Evolutionary conservation across 768 basidiomycete genomes (phyloP).

Genomic region (Leccinum pellstonianum): DNA sequence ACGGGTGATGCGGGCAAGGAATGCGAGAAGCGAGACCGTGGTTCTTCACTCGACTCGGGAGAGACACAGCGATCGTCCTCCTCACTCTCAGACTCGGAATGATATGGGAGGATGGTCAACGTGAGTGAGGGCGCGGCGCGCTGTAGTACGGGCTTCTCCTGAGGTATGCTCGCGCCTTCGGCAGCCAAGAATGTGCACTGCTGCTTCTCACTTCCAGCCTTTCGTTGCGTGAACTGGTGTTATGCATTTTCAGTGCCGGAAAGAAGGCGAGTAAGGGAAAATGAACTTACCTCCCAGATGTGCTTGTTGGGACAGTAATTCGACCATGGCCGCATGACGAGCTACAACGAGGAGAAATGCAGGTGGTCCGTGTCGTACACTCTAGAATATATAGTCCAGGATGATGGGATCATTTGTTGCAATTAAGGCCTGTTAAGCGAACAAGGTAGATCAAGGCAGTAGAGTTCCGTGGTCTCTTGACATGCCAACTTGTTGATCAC

Average conservation of each 20-base stretch:
- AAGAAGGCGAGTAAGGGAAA: background rate
- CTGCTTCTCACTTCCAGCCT: slow-evolving; percentile 1
- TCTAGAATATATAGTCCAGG: background rate
- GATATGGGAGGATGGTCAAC: slow-evolving; percentile 1
- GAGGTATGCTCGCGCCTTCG: slow-evolving; percentile 18
- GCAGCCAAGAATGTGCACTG: slow-evolving; percentile 16
- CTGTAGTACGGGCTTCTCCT: slow-evolving; percentile 10
- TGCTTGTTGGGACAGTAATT: background rate
- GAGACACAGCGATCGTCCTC: background rate
- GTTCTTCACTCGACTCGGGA: slow-evolving; percentile 14
- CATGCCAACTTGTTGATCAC: background rate
- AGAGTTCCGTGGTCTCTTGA: background rate
- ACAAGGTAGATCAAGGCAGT: background rate
- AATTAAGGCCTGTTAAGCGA: background rate
- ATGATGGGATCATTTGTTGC: background rate
- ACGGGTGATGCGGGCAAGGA: slow-evolving; percentile 14
- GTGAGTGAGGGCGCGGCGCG: background rate
- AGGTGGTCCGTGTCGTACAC: background rate
- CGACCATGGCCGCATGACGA: slow-evolving; percentile 7
- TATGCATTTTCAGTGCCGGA: background rate
- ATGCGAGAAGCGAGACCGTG: slow-evolving; percentile 24
- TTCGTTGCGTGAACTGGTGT: background rate
- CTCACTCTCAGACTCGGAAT: background rate
- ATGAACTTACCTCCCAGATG: slow-evolving; percentile 10
- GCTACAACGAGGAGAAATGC: background rate